Base-by-base conservation (phyloP, 306 rosid species). In the Citrullus amarus region DNA sequence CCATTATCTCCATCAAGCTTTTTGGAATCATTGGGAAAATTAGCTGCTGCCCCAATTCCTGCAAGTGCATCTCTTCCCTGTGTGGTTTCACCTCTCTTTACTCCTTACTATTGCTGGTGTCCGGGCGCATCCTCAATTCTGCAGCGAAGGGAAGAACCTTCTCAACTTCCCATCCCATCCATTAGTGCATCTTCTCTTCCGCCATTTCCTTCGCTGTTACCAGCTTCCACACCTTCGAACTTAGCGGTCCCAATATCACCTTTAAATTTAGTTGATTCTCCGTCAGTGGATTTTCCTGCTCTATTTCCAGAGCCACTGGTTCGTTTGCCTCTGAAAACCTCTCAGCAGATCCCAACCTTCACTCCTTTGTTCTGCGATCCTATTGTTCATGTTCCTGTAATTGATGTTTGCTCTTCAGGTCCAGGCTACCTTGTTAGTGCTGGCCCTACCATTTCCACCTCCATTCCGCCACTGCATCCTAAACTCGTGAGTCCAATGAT, bases 21-120 rank as follows among this genome's bases (percentile, higher is more conserved):
- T 68, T 81, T 92, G 63, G 97, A 89, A 53, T 90, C 97, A 32
- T 69, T 86, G 6, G 94, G 86, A 57, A 89, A 84, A 54, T 84
- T 84, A 79, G 58, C 85, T 78, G 58, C 85, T 78, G 86, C 54
- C 28, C 84, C 92, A 80, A 83, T 87, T 16, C 60, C 86, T 65
- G 62, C 81, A 57, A 85, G 85, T 80, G 65, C 84, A 62, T 88
- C 86, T 75, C 88, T 81, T 66, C 80, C 93, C 55, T 85, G 85
- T 25, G 44, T 84, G 48, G 92, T 80, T 56, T 76, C 93, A 16
- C 88, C 99, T 43, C 87, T 91, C 58, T 89, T 95, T 75, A 83
- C 97, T 48, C 99, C 99, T 18, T 86, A 90, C 82, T 92, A 96
- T 83, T 92, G 99, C 79, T 96, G 96, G 96, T 96, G 97, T 74